Base-by-base conservation (phyloP, 169 alveolate species). In the Prorocentrum cordatum region DNA sequence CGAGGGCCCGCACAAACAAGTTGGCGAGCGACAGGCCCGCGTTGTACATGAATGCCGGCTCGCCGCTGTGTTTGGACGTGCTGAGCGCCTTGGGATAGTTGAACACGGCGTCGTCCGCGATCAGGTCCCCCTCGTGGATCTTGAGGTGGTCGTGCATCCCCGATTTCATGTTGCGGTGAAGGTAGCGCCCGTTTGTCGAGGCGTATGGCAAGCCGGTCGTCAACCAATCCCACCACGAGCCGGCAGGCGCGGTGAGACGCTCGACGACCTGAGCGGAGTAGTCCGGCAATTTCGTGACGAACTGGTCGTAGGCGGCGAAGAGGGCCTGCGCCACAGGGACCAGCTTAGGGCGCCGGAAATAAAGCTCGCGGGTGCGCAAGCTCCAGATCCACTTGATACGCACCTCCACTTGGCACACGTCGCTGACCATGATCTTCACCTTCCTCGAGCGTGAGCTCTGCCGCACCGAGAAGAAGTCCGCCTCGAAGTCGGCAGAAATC, bases 291-390 rank as follows among this genome's bases (percentile, higher is more conserved):
- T 75, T 75, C 38, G 85, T 50, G 32, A 75, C 59, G 58, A 75
- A 75, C 39, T 75, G 85, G 42, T 75, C 85, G 71, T 75, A 75
- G 71, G 58, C 45, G 7, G 85, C 85, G 18, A 75, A 75, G 58
- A 75, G 61, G 29, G 71, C 42, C 32, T 54, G 85, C 29, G 45
- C 85, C 85, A n/a, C n/a, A n/a, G n/a, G n/a, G n/a, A n/a, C n/a
- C n/a, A n/a, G n/a, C n/a, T n/a, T n/a, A n/a, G n/a, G n/a, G n/a
- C n/a, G n/a, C n/a, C n/a, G n/a, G n/a, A n/a, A n/a, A n/a, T n/a
- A n/a, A n/a, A n/a, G n/a, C n/a, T n/a, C n/a, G n/a, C n/a, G n/a
- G n/a, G n/a, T n/a, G n/a, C n/a, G n/a, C n/a, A n/a, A n/a, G n/a
- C n/a, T n/a, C n/a, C n/a, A n/a, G n/a, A n/a, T n/a, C n/a, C n/a